Percentiles rank a stretch among this genome's conserved stretches.
These are phyloP conservation scores for Eutrema yunnanense DNA, from an alignment of 345 rosid genomes.

Conservation along the genomic window DNA sequence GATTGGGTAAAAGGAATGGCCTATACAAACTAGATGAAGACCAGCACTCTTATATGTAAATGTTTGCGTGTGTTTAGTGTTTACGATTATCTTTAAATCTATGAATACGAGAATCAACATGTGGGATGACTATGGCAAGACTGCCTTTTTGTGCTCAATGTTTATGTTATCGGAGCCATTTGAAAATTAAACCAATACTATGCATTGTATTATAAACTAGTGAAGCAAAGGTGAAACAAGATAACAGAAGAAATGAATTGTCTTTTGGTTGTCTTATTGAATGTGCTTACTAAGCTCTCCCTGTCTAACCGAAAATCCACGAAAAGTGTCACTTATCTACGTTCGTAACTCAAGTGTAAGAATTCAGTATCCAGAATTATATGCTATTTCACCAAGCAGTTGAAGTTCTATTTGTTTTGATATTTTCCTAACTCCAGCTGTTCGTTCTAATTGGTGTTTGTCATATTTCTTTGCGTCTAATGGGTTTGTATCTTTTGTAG, in stretches of 20 bases:
- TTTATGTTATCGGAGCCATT: conserved; percentile 3
- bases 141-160: conserved; percentile 1
- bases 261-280: neutral
- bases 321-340: neutral
- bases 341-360: neutral
- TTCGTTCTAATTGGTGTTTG: conserved; percentile 11
- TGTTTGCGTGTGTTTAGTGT: neutral
- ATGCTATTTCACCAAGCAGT: conserved; percentile 3
- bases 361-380: neutral
- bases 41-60: neutral
- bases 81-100: neutral
- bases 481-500: conserved; percentile 32
- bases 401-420: conserved; percentile 2
- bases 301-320: neutral
- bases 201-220: neutral
- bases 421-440: conserved; percentile 2
- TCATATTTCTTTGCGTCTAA: conserved; percentile 11
- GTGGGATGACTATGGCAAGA: neutral
- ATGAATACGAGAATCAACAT: neutral
- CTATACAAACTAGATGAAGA: conserved; percentile 6
- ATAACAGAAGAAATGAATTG: neutral
- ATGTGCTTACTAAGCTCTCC: neutral
- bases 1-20: conserved; percentile 5
- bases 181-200: neutral
- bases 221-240: neutral